A percentile compares a stretch with the other conserved stretches of the same genome.
Evolutionary conservation across 176 grass and related monocot species (phyloP).

Genomic region (Oropetium thomaeum): DNA sequence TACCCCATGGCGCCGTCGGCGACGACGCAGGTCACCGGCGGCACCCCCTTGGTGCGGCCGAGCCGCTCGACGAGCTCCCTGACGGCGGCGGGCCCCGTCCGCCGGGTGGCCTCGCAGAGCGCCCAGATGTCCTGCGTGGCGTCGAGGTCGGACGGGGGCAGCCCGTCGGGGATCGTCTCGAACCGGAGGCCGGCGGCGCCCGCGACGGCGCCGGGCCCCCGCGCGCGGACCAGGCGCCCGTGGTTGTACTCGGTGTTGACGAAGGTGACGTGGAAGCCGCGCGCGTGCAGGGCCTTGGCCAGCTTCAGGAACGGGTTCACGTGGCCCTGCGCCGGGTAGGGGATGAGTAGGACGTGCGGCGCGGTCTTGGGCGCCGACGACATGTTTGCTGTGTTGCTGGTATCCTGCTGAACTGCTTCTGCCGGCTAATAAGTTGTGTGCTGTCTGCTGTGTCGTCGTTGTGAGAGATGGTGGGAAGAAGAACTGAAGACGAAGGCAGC

Average conservation of each 20-base stretch:
- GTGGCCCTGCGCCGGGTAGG: constrained; percentile 78
- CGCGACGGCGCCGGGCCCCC: constrained; percentile 8
- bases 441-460: background rate
- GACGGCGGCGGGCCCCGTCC: constrained; percentile 25
- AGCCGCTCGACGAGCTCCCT: constrained; percentile 30
- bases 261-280: constrained; percentile 62
- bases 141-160: constrained; percentile 40
- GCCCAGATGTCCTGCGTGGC: constrained; percentile 61
- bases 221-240: constrained; percentile 47
- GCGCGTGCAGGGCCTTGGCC: constrained; percentile 48
- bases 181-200: constrained; percentile 37
- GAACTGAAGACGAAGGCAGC: background rate
- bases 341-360: constrained; percentile 54
- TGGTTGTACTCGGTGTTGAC: constrained; percentile 73
- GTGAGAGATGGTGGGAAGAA: background rate
- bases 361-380: background rate
- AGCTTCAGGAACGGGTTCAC: constrained; percentile 62
- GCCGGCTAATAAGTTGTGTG: too few relatives aligned
- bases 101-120: constrained; percentile 53
- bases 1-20: constrained; percentile 57
- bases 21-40: constrained; percentile 57
- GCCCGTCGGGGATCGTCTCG: constrained; percentile 64
- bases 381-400: background rate
- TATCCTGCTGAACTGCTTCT: background rate
- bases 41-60: constrained; percentile 3